Evolutionary conservation across 176 grass and related monocot species (phyloP).

Genomic region (Triticum turgidum): DNA sequence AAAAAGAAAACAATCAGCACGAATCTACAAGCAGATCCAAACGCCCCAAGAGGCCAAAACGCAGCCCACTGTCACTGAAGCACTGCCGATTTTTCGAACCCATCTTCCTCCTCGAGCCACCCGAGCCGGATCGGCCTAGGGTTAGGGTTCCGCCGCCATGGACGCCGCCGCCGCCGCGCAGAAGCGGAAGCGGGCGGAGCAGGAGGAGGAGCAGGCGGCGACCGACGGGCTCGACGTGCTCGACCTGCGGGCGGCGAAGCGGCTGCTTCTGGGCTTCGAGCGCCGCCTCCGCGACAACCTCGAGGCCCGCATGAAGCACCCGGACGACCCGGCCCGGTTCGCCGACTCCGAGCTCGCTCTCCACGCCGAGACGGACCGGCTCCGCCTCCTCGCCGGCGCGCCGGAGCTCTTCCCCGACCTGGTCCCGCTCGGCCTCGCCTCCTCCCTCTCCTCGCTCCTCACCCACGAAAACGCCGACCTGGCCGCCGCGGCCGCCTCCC

Average conservation of each 20-base stretch:
- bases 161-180: constrained; percentile 15
- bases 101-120: constrained; percentile 9
- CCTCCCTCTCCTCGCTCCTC: constrained; percentile 71
- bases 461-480: constrained; percentile 92
- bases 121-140: neutral
- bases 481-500: constrained; percentile 70
- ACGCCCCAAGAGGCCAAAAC: neutral
- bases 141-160: constrained; percentile 25
- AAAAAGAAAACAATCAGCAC: neutral
- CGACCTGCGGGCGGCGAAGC: constrained; percentile 78
- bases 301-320: constrained; percentile 94
- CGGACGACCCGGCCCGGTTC: constrained; percentile 75
- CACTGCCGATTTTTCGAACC: neutral
- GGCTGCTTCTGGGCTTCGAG: constrained; percentile 84
- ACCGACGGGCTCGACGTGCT: constrained; percentile 63
- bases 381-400: constrained; percentile 73
- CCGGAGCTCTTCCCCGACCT: constrained; percentile 90
- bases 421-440: constrained; percentile 60
- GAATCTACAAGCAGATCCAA: constrained; percentile 8
- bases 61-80: neutral
- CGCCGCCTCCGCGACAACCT: constrained; percentile 85
- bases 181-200: constrained; percentile 62
- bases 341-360: constrained; percentile 86
- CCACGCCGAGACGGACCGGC: constrained; percentile 77
- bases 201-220: neutral